Evolutionary conservation across 148 eudicot species (phyloP).

Genomic region (Rhododendron mucronatum): DNA sequence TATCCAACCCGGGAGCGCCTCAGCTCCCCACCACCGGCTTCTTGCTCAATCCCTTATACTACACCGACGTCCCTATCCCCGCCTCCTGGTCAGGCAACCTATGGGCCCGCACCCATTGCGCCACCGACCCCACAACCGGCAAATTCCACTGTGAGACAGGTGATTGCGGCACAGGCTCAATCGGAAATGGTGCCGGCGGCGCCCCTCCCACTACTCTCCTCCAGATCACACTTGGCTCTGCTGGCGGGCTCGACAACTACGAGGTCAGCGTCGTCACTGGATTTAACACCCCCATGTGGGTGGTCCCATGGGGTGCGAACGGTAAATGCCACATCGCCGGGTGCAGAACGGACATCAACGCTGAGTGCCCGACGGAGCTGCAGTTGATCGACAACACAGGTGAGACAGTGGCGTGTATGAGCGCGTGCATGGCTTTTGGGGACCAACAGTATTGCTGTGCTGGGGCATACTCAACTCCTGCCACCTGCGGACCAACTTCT

Average conservation of each 20-base stretch:
- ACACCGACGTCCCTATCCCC: conserved; percentile 35
- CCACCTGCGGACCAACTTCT: conserved; percentile 52
- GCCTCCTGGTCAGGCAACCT: conserved; percentile 70
- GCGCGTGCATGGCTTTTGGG: conserved; percentile 82
- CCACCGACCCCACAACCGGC: conserved; percentile 28
- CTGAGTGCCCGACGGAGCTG: conserved; percentile 46
- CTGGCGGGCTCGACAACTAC: conserved; percentile 58
- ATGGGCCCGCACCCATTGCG: conserved; percentile 72
- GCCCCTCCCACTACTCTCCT: conserved; percentile 72
- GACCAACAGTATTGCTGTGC: conserved; percentile 65
- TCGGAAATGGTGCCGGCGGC: conserved; percentile 49
- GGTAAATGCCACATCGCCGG: conserved; percentile 48
- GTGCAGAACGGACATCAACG: conserved; percentile 52
- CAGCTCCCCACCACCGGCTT: conserved; percentile 54
- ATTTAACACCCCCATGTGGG: conserved; percentile 55
- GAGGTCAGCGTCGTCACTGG: conserved; percentile 86
- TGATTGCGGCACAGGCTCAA: conserved; percentile 49
- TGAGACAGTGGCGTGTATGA: conserved; percentile 50
- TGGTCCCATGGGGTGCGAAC: conserved; percentile 45
- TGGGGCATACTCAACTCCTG: conserved; percentile 53
- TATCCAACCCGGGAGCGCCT: conserved; percentile 56
- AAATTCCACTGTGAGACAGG: conserved; percentile 59
- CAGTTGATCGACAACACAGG: conserved; percentile 13
- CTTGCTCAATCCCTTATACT: conserved; percentile 36
- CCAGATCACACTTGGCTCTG: conserved; percentile 62